Base-by-base conservation (phyloP, 805 yeast species). In the Candida rishiriensis region DNA sequence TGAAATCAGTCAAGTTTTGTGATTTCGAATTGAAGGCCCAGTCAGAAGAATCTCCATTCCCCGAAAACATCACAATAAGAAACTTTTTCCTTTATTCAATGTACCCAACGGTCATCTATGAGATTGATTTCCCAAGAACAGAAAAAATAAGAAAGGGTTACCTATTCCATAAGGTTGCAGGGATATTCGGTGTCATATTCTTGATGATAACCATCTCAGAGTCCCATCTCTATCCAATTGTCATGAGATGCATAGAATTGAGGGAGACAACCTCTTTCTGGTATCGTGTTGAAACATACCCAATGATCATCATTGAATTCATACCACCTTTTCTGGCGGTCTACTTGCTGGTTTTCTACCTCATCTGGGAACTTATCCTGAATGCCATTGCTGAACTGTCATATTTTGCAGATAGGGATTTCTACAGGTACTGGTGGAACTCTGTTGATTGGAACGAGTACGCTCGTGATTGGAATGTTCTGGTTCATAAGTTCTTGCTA, bases 391-490 rank as follows among this genome's bases (percentile, higher is more conserved):
- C 96, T 0, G 99, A 93, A 61, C 69, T 91, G 33, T 83, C 96
- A 13, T 59, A 74, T 41, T 95, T 83, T 66, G 97, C 88, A 4
- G 97, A 93, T 61, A 78, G 99, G 40, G 85, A 85, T 52, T 93
- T 93, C 64, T 93, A 95, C 60, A 91, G 95, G 3, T 86, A 88
- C 36, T 95, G 99, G 99, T 93, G 99, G 99, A 88, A 90, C 55
- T 86, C 95, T 49, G 79, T 84, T 15, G 85, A 88, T 35, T 93
- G 97, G 97, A 86, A 86, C 45, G 90, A 90, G 60, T 93, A 87
- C 63, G 84, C 97, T 10, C 73, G 97, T 51, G 81, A 85, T 49
- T 95, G 99, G 99, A 93, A 93, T 61, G 76, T 78, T 10, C 97
- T 98, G 0, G 98, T 93, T 17, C 97, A 93, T 62, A 77, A 80